Base-by-base conservation (phyloP, 257 asterid genomes). In the Salvia hispanica region DNA sequence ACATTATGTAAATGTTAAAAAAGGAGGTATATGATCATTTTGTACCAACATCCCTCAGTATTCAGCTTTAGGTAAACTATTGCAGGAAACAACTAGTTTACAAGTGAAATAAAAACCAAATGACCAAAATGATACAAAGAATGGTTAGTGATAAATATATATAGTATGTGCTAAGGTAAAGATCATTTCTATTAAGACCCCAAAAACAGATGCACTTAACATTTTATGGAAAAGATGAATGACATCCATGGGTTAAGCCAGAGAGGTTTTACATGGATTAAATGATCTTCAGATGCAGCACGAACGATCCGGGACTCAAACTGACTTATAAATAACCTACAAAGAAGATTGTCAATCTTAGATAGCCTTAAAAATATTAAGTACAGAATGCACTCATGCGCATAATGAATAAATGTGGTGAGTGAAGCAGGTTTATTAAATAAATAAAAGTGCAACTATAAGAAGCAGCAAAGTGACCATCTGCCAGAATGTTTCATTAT, bases 271-370 rank as follows among this genome's bases (percentile, higher is more conserved):
- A 91, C 96, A 79, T 84, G 88, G 55, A 70, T 64, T 69, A 9
- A 81, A 76, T 67, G 84, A 65, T 78, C 87, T 82, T 68, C 90
- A 67, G 80, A 69, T 72, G 80, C 74, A 74, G 74, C 81, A 75
- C 86, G 82, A 79, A 62, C 72, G 50, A 79, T 70, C 77, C 74
- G 72, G 69, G 88, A 68, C 59, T 84, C 87, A 46, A 80, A 78
- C 79, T 80, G 93, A 75, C 62, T 70, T 71, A 84, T 76, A 73
- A 94, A 94, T 69, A 81, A 81, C 96, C 99, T 94, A 80, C 79
- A 79, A 65, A 9, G 51, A 61, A 82, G 42, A 66, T 58, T 53
- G 13, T 15, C 31, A 13, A 44, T 71, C 58, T 79, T 33, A 74
- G 59, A 67, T 16, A 67, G 72, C 45, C 52, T 16, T 7, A 54